Evolutionary conservation across 345 rosid species (phyloP), one percentile per base, ranked within the genome.

Genomic region (Dipteronia sinensis): DNA sequence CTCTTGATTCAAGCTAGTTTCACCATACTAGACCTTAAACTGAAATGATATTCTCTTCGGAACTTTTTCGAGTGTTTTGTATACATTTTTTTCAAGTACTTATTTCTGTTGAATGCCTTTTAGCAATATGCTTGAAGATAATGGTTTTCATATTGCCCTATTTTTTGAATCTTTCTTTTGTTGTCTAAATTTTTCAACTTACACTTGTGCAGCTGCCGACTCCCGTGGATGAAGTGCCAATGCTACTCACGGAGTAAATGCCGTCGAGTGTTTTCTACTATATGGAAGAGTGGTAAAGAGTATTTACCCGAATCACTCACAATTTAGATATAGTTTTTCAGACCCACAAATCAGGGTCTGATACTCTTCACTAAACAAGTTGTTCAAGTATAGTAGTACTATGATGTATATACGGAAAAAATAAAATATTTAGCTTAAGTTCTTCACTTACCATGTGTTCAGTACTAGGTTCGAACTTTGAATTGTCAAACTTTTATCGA

Each of bases 231-330:
- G 90, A 87, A 53, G 65, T 85, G 76, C 76, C 82, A 68, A 85
- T 86, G 87, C 79, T 89, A 42, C 58, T 84, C 38, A 85, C 90
- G 0, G 88, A 86, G 79, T 89, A 86, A 84, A 65, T n/a, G 69
- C 71, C 42, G n/a, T 23, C 13, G 22, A 79, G n/a, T 29, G 12
- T 58, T 29, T n/a, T 40, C 76, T 73, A 59, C 81, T 46, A 22
- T 49, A 69, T 59, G 31, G 25, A 1, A 74, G 66, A 27, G 53
- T 10, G 9, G 19, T 56, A 16, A 49, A 27, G 40, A 16, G 10
- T 40, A 31, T 61, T 4, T 56, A 66, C 34, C 49, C 49, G 1
- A 20, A 13, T 59, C 34, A 23, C 19, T 64, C 31, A 6, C 47
- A 25, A 46, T 75, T 13, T 51, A 75, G 64, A 47, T 22, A 23